Conservation (phyloP, 768 basidiomycete genomes). For the Tulasnella sp. region DNA sequence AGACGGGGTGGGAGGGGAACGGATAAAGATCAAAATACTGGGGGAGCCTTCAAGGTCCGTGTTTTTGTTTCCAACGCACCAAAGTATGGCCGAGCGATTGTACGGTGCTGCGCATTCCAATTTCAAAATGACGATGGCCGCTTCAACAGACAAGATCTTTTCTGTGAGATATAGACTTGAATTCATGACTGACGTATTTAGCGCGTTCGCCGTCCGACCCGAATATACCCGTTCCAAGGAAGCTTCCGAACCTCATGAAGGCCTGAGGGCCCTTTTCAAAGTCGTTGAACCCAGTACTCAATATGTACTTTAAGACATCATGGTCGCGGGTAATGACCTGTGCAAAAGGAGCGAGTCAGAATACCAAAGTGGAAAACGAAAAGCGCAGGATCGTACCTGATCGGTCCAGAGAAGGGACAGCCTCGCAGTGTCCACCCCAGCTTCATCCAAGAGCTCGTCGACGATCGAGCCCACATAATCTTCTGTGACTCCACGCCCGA, state of each 20-base stretch:
- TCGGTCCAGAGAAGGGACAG: background rate
- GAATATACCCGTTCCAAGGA: slow-evolving; percentile 38
- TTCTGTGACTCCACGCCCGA: background rate
- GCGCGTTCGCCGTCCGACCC: slow-evolving; percentile 35
- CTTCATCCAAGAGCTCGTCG: slow-evolving; percentile 22
- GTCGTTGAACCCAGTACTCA: slow-evolving; percentile 26
- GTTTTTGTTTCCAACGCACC: slow-evolving; percentile 23
- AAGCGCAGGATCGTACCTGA: background rate
- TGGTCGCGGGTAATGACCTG: slow-evolving; percentile 25
- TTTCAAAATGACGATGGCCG: too few species aligned
- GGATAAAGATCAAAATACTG: too few species aligned
- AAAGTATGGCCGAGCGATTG: slow-evolving; percentile 35
- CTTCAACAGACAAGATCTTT: background rate
- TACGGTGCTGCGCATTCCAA: slow-evolving; percentile 32
- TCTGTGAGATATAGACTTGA: background rate
- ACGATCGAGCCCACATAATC: slow-evolving; percentile 14
- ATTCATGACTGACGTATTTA: slow-evolving; percentile 31
- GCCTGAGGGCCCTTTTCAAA: too few species aligned
- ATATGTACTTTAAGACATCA: slow-evolving; percentile 16
- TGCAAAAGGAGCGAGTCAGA: background rate
- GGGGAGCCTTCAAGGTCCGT: too few species aligned
- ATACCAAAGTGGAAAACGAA: background rate
- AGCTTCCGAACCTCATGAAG: slow-evolving; percentile 18
- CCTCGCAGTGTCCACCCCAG: slow-evolving; percentile 9
- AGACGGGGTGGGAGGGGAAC: too few species aligned